Evolutionary conservation across 495 filamentous ascomycete species (phyloP), one percentile per base, ranked within the genome.

Genomic region (Podospora didyma): DNA sequence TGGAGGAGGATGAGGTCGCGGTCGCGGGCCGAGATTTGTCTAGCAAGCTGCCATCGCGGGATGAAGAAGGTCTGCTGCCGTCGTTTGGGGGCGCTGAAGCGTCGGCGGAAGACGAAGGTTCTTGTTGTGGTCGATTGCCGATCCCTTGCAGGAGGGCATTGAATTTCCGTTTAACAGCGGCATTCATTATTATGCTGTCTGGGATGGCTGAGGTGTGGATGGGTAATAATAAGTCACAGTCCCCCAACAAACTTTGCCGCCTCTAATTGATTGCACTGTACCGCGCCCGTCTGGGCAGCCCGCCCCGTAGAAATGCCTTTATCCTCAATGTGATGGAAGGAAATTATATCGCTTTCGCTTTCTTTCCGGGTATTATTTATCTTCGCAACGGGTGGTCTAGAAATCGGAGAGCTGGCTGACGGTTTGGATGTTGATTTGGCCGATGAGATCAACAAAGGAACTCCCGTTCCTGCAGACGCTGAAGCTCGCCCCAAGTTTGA

Each of bases 161-260:
- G 69, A 82, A 82, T 64, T 82, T 82, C 47, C 80, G 69, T 66
- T 82, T 82, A n/a, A 71, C 68, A 10, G 75, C 79, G 52, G 75
- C 66, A 65, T 82, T 82, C 79, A 81, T 82, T 37, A n/a, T 57
- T 49, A 12, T 22, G 34, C 19, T 24, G n/a, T n/a, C n/a, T 17
- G 44, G 39, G n/a, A n/a, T n/a, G n/a, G 37, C 23, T 7, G 20
- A 31, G 22, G 14, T 23, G 24, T 44, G 22, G 39, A 17, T 42
- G n/a, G 39, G 12, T 31, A 9, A 9, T n/a, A 9, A 31, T 31
- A 9, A 5, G 39, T 9, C 6, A 12, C 4, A 5, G 10, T 16
- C n/a, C 5, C 39, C 39, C 39, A 42, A 14, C 41, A n/a, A n/a
- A n/a, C n/a, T n/a, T n/a, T n/a, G n/a, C n/a, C n/a, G 42, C 9